Evolutionary conservation across 2,329 filamentous ascomycete genomes (phyloP), one percentile per base, ranked within the genome.

Genomic region (Colletotrichum neosansevieriae): DNA sequence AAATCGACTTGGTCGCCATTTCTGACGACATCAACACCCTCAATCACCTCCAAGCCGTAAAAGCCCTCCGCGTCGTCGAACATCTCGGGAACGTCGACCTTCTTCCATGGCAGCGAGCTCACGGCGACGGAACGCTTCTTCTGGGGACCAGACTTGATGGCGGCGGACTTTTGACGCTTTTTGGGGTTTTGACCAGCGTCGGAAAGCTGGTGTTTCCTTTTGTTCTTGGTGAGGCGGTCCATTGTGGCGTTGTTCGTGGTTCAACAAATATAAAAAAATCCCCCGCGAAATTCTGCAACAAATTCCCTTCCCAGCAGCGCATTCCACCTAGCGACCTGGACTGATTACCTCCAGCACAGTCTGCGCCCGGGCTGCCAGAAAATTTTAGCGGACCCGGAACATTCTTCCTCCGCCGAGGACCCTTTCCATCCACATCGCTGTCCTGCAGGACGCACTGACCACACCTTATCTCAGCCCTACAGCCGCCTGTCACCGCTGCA

Each of bases 21-120:
- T 70, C 86, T 88, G 47, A 97, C 83, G n/a, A 99, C 85, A 34
- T 97, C 92, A 1, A 99, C 93, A 58, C 93, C 94, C 15, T 97
- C 93, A 53, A 98, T 91, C 75, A 98, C 94, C 75, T 99, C 94
- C 2, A 99, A 82, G 0, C 93, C 94, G 74, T 91, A 97, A 78
- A 99, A 98, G 0, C 96, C 96, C 71, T 97, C 94, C n/a, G 93
- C 93, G 80, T 98, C 93, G 51, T 95, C 90, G 73, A 94, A 84
- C 76, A 92, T 89, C 75, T 94, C 92, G 6, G 93, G 93, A 3
- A 96, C 88, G 19, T 88, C 83, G 11, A 86, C 83, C 44, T 83
- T 78, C 73, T 86, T 83, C 89, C 89, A 91, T 76, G 80, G 77
- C 49, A 91, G 79, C 1, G 84, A 79, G 70, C 84, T 79, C 34